Evolutionary conservation across 2,329 filamentous ascomycete genomes (phyloP).

Genomic region (Fonsecaea pugnacius): DNA sequence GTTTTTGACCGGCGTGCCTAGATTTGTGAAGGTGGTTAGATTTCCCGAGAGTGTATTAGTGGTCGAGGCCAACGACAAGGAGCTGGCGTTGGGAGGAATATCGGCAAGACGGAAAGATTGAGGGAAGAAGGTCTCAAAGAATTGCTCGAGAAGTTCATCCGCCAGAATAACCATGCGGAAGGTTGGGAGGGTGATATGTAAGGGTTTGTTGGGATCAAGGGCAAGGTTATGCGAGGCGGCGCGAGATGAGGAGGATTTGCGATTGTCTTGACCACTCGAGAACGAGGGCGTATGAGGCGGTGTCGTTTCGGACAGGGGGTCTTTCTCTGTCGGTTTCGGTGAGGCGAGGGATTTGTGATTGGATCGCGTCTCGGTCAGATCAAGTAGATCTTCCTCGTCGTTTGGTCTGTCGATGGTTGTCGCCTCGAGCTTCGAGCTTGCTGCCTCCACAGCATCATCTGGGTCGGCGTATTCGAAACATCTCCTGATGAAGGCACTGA

Average conservation of each 20-base stretch:
- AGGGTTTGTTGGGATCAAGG: slow-evolving; percentile 86
- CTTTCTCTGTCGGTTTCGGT: slow-evolving; percentile 30
- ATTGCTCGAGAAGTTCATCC: slow-evolving; percentile 92
- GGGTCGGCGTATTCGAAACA: slow-evolving; percentile 99
- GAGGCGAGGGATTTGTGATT: slow-evolving; percentile 37
- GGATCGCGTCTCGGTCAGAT: slow-evolving; percentile 45
- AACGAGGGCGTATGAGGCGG: slow-evolving; percentile 30
- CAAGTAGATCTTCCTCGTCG: slow-evolving; percentile 48
- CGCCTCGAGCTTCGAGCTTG: slow-evolving; percentile 56
- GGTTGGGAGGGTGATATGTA: slow-evolving; percentile 94
- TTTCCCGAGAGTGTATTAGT: slow-evolving; percentile 62
- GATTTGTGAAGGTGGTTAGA: slow-evolving; percentile 82
- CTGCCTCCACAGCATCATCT: slow-evolving; percentile 71
- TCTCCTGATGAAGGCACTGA: slow-evolving; percentile 91
- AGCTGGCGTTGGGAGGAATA: slow-evolving; percentile 48
- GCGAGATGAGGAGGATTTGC: slow-evolving; percentile 22
- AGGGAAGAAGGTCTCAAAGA: slow-evolving; percentile 95
- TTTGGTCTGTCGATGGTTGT: slow-evolving; percentile 10
- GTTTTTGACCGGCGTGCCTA: slow-evolving; percentile 58
- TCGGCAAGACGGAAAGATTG: slow-evolving; percentile 88
- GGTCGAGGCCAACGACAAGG: slow-evolving; percentile 43
- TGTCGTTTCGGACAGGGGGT: slow-evolving; percentile 35
- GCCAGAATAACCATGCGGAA: slow-evolving; percentile 99
- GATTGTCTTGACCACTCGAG: slow-evolving; percentile 7
- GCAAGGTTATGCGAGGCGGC: slow-evolving; percentile 80